Evolutionary conservation across 805 yeast genomes (phyloP), one percentile per base, ranked within the genome.

Genomic region (Sugiyamaella lignohabitans): DNA sequence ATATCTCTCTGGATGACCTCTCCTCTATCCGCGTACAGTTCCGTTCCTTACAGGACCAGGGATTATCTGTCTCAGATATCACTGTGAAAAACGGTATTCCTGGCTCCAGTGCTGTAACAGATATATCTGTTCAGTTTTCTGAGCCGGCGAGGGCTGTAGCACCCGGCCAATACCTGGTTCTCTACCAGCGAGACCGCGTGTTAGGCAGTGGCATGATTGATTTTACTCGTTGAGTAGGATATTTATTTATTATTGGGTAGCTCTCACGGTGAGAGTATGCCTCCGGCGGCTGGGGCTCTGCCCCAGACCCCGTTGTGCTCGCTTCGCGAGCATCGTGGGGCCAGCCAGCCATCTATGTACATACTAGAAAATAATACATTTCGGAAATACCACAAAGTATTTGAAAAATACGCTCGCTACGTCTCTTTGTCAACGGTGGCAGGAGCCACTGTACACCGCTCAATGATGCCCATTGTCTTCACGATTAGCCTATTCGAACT

Each of bases 91-190:
- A 34, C n/a, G 43, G 42, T 20, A 6, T 11, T 16, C 38, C 41
- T 4, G 46, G 46, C 11, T 8, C 5, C 18, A 1, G 48, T 66
- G 0, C 42, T 42, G 3, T 43, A 43, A 8, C 46, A 11, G 54
- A 56, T 2, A 53, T 72, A 1, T 47, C 50, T 1, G 61, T 86
- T 5, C 53, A 55, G 19, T 67, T 89, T 24, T 49, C 52, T 0
- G 65, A 69, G 1, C 62, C 68, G 24, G 76, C 76, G 29, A 66
- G 87, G 42, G 96, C 95, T 0, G 77, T 93, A 59, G 89, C 96
- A 0, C 86, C 89, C 0, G 98, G 98, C 0, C 98, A 91, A 62
- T 81, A 77, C 54, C 65, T 87, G 16, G 95, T 85, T 0, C 60
- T 91, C 4, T 93, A 89, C 62, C 65, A 74, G 36, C 76, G 74